Base-by-base conservation (phyloP, 1,284 basidiomycete genomes). In the Cutaneotrichosporon sp. region DNA sequence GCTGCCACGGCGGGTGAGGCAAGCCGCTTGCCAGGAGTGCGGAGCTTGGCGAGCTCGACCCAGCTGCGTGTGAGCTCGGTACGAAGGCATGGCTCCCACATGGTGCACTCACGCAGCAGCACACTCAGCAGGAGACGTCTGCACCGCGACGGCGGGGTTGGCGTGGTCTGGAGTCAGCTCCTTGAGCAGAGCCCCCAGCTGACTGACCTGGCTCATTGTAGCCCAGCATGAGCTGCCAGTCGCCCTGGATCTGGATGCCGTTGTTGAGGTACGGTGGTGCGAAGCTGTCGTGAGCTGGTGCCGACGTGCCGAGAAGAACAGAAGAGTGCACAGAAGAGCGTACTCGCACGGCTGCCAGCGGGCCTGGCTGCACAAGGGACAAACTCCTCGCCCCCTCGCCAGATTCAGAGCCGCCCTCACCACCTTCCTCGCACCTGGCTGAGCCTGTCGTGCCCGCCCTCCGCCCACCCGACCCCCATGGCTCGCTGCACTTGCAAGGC, bases 171-270 rank as follows among this genome's bases (percentile, higher is more conserved):
- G 33, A n/a, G 47, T 50, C 47, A 50, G 47, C 27, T 31, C 2
- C 3, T n/a, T 2, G 11, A 27, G 49, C 2, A 6, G 27, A 42
- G 18, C 2, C n/a, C n/a, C n/a, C 9, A 38, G 54, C 10, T 22
- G 4, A 58, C 71, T 56, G 10, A 76, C 75, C 76, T 22, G 76
- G 76, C 64, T 78, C 76, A 51, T 78, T 78, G 67, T 70, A 78
- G 0, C 76, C 76, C 10, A 78, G 58, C 5, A 78, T 54, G 46
- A 69, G 54, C 24, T 49, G 60, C 67, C 67, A 74, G 5, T 71
- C 71, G 9, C 57, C 52, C 42, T 74, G 71, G 5, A 76, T 50
- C 7, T 61, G 16, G 47, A 67, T 53, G 38, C 66, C 70, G 63
- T 78, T 75, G 53, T 71, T 7, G 14, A 77, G 51, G 45, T 72